Base-by-base conservation (phyloP, 2,329 filamentous ascomycete genomes). In the Claviceps sp. region DNA sequence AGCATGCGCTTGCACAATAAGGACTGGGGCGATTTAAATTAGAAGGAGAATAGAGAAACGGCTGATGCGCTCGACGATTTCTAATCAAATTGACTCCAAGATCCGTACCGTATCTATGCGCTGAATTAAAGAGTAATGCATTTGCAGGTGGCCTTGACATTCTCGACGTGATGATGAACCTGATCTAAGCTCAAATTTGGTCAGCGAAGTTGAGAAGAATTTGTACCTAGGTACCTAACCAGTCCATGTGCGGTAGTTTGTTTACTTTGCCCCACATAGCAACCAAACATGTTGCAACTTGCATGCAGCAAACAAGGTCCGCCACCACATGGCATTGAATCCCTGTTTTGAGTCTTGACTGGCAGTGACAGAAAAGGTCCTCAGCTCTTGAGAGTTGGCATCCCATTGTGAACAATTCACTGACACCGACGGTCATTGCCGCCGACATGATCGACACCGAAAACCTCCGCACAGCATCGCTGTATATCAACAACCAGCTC, bases 401-500 rank as follows among this genome's bases (percentile, higher is more conserved):
- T 30, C 26, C 8, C 8, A 30, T 30, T 30, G 26, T 30, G 26
- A 30, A 30, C 8, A 30, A 30, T 16, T 13, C 20, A 14, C 42
- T 14, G 20, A 16, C 14, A 40, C 34, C 36, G 11, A 18, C 46
- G 24, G 40, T 37, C 30, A 24, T 30, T 11, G 22, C 24, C 22
- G 34, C 52, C 61, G 66, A 52, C 54, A 79, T 79, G 76, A 72
- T 75, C 59, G 78, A 81, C 62, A 68, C 71, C 50, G 78, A 82
- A 43, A 84, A 82, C 61, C 70, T 85, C 45, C 76, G 75, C 54
- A 82, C 81, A 60, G 82, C 82, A 14, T 85, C 82, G 65, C 72
- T 81, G 66, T 85, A 85, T 65, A 83, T 86, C 70, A 85, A 85
- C 70, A 85, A 85, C 62, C 81, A 85, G 62, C 73, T 86, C 44